Conservation (phyloP, 2,329 filamentous ascomycete species). For the Xylariaceae sp. region DNA sequence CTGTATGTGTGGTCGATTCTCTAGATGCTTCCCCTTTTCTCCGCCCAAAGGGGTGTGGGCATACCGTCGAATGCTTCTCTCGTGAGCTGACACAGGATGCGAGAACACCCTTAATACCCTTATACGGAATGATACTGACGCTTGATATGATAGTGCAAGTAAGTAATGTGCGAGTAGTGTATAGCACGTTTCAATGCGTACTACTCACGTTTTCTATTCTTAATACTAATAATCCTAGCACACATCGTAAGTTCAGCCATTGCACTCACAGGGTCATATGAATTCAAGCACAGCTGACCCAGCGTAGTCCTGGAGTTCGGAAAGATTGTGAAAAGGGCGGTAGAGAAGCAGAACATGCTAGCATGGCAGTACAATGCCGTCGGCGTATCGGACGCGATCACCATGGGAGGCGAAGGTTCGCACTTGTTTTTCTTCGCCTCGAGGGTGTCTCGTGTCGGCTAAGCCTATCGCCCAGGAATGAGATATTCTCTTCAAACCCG, state of each 20-base stretch:
- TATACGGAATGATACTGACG: constrained; percentile 11
- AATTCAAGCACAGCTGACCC: constrained; percentile 12
- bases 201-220: not conserved
- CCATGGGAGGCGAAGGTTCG: constrained; percentile 88
- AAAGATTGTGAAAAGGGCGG: constrained; percentile 80
- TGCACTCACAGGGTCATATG: not conserved
- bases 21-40: not conserved
- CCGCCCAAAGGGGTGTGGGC: too few relatives aligned
- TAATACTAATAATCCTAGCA: constrained; percentile 26
- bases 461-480: constrained; percentile 67
- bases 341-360: constrained; percentile 83
- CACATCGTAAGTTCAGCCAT: constrained; percentile 33
- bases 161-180: constrained; percentile 14
- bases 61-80: not conserved
- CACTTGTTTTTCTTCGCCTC: not conserved
- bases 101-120: not conserved
- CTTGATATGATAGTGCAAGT: constrained; percentile 33
- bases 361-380: constrained; percentile 95
- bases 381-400: constrained; percentile 87
- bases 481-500: constrained; percentile 87
- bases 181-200: not conserved
- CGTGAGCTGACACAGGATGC: not conserved
- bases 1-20: constrained; percentile 56
- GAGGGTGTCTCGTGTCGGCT: not conserved
- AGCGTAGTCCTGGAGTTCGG: constrained; percentile 77